These are phyloP conservation scores for Kazachstania sp. DNA, from an alignment of 1,139 yeast genomes.

Conservation along the genomic window DNA sequence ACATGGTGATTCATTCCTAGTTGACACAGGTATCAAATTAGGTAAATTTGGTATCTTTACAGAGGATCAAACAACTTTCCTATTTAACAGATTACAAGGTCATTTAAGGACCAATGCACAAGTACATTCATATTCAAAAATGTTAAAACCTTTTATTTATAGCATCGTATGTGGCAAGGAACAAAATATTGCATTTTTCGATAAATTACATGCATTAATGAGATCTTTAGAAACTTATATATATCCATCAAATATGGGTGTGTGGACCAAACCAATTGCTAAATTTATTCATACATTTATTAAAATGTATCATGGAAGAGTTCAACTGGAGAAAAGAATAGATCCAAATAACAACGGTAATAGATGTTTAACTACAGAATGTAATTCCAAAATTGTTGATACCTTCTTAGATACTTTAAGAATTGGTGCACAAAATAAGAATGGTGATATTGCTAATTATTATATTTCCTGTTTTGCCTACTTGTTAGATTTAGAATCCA, in stretches of 20 bases:
- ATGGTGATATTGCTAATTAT: slow-evolving; percentile 46
- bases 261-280: slow-evolving; percentile 71
- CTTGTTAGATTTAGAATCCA: slow-evolving; percentile 57
- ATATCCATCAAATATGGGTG: slow-evolving; percentile 86
- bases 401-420: slow-evolving; percentile 50
- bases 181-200: slow-evolving; percentile 43
- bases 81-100: slow-evolving; percentile 43
- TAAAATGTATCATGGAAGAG: slow-evolving; percentile 52
- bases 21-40: slow-evolving; percentile 23
- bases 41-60: slow-evolving; percentile 55
- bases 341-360: slow-evolving; percentile 24
- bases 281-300: slow-evolving; percentile 51
- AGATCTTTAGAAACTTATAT: slow-evolving; percentile 75
- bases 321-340: slow-evolving; percentile 37
- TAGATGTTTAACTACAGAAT: slow-evolving; percentile 38
- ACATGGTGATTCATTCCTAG: slow-evolving; percentile 1
- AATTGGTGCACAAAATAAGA: slow-evolving; percentile 75
- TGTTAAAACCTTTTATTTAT: slow-evolving; percentile 55
- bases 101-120: slow-evolving; percentile 47
- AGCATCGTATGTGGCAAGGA: slow-evolving; percentile 48
- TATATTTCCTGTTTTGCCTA: slow-evolving; percentile 56
- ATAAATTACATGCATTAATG: slow-evolving; percentile 45
- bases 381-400: slow-evolving; percentile 38
- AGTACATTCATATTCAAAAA: slow-evolving; percentile 47
- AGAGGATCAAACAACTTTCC: slow-evolving; percentile 47